Conservation (phyloP, 1,139 yeast genomes). For the Diutina pseudorugosa region DNA sequence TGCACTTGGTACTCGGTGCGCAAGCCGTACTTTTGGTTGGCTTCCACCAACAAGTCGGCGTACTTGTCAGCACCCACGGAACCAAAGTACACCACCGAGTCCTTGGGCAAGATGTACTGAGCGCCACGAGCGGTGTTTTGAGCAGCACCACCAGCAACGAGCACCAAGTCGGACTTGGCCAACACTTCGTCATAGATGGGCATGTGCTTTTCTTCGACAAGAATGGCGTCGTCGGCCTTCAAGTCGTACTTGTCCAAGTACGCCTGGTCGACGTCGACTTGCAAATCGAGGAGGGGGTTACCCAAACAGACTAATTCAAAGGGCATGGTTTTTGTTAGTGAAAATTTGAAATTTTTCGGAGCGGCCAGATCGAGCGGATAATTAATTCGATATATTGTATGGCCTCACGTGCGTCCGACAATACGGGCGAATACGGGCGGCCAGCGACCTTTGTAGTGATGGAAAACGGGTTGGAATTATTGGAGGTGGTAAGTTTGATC, state of each 20-base stretch:
- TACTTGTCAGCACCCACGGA: constrained; percentile 90
- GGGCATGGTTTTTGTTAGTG: no score
- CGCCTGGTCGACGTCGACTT: constrained; percentile 59
- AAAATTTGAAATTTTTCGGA: background rate
- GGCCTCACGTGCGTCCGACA: background rate
- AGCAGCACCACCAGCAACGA: constrained; percentile 98
- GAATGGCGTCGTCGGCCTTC: constrained; percentile 89
- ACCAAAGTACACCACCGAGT: constrained; percentile 88
- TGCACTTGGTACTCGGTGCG: constrained; percentile 76
- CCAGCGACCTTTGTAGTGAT: no score
- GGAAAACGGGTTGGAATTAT: no score
- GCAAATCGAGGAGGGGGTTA: constrained; percentile 80
- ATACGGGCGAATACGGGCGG: no score
- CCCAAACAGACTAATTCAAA: constrained; percentile 59
- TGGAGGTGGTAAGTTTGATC: no score
- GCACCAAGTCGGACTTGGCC: constrained; percentile 44
- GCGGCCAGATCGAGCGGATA: background rate
- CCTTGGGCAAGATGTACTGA: constrained; percentile 72
- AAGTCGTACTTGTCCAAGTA: constrained; percentile 71
- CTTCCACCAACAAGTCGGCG: constrained; percentile 68
- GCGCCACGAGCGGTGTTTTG: constrained; percentile 99
- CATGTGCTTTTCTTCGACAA: constrained; percentile 80
- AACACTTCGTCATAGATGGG: constrained; percentile 77
- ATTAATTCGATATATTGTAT: no score
- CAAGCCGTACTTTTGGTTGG: constrained; percentile 83